These are phyloP conservation scores for Salvia sclarea DNA, from an alignment of 305 asterid species.

Conservation along the genomic window DNA sequence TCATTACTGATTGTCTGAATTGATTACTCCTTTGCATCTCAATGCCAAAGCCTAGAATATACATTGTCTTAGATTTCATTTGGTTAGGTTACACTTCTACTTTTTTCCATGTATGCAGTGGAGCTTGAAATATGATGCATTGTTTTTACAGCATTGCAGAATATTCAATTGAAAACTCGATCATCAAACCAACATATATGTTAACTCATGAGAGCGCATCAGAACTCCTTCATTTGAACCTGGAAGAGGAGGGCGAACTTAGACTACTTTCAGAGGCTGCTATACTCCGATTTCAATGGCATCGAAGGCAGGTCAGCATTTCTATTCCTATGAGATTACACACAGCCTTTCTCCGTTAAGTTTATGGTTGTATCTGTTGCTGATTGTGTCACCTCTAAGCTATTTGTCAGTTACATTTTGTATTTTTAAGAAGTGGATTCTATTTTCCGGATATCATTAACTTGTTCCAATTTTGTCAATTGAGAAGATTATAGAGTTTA, in stretches of 20 bases:
- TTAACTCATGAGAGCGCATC: conserved; percentile 95
- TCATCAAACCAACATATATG: conserved; percentile 94
- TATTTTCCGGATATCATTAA: background rate
- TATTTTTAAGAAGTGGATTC: background rate
- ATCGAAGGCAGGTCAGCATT: conserved; percentile 68
- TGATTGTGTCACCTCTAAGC: conserved; percentile 21
- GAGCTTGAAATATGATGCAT: conserved; percentile 25
- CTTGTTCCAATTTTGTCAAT: conserved; percentile 1
- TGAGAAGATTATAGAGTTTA: conserved; percentile 6
- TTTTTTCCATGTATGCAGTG: conserved; percentile 6
- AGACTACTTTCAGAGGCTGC: conserved; percentile 91
- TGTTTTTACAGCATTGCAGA: conserved; percentile 77
- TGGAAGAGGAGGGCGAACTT: conserved; percentile 83
- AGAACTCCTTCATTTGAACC: conserved; percentile 88
- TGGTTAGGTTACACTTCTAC: conserved; percentile 14
- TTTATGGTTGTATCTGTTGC: conserved; percentile 12
- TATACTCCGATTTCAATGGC: conserved; percentile 76
- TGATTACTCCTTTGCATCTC: conserved; percentile 6
- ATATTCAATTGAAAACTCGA: conserved; percentile 79
- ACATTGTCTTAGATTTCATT: conserved; percentile 3
- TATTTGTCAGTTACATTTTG: background rate
- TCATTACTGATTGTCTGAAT: conserved; percentile 10
- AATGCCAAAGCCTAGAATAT: background rate
- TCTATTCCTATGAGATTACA: conserved; percentile 16
- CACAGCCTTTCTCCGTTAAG: conserved; percentile 17